Conservation (phyloP, 352 stramenopile species). For the Phytopythium delawarense region DNA sequence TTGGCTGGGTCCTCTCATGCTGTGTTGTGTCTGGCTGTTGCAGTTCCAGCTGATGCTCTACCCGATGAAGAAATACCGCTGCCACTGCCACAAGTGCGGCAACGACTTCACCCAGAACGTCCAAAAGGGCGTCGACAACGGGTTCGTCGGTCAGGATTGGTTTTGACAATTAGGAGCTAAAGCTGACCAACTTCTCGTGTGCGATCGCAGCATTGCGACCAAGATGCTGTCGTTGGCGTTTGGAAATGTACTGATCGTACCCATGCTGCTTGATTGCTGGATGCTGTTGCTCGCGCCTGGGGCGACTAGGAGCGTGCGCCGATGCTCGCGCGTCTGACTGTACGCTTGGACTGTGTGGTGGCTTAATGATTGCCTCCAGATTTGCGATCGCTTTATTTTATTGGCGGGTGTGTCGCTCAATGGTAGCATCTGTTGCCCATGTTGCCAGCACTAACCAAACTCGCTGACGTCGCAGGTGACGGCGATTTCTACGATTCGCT, state of each 20-base stretch:
- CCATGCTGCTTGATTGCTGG: not conserved
- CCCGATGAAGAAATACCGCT: constrained; percentile 81
- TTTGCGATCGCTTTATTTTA: constrained; percentile 80
- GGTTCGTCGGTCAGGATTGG: constrained; percentile 26
- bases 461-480: constrained; percentile 40
- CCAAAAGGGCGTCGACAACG: constrained; percentile 86
- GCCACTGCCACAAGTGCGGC: constrained; percentile 57
- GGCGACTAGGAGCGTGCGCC: not conserved
- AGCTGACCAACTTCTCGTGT: not conserved
- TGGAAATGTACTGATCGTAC: constrained; percentile 52
- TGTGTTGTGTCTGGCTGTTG: constrained; percentile 2
- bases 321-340: constrained; percentile 3
- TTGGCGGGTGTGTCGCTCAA: constrained; percentile 47
- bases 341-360: constrained; percentile 9
- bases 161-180: not conserved
- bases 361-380: constrained; percentile 20
- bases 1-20: not conserved
- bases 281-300: constrained; percentile 2
- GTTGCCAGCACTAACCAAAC: not conserved
- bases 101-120: constrained; percentile 71
- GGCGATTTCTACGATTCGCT: constrained; percentile 86
- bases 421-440: not conserved
- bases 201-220: constrained; percentile 59
- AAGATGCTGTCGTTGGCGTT: constrained; percentile 85
- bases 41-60: constrained; percentile 86